Evolutionary conservation across 192 early-diverging fungal species (phyloP), one percentile per base, ranked within the genome.

Genomic region (Funneliformis geosporum): DNA sequence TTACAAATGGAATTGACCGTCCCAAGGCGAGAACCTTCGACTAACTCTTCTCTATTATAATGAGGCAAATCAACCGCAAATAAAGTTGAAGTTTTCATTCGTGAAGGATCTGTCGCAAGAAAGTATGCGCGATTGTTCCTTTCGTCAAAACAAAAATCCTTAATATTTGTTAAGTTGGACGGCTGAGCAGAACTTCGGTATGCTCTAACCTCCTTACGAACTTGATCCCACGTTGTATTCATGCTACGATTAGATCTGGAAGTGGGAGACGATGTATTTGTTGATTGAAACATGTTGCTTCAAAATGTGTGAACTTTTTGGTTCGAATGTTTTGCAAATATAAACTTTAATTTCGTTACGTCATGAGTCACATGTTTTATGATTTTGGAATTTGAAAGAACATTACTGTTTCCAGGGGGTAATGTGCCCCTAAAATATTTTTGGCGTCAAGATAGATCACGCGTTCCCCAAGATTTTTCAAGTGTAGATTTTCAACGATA

Each of bases 111-210:
- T 40, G 82, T 87, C 42, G 86, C 85, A 10, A 92, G 75, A 73
- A 92, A 91, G 67, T 86, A 91, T 42, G 89, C 82, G 38, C 84
- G 75, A 70, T 86, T 76, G 38, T 75, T 69, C 5, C n/a, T n/a
- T 2, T 86, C 72, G 73, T 91, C 88, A 64, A 91, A 89, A 18
- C 65, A 61, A 82, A 90, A 89, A 79, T 90, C 89, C 44, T 87
- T 84, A 61, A 87, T 82, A 18, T 80, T 84, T 8, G 85, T 69
- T 8, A 86, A 55, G 42, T 86, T 83, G 62, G 82, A 62, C 38
- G 84, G 78, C 23, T 89, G 88, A 25, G 83, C 75, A 2, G 76
- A 79, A 8, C 83, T 82, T 33, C 90, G 86, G 73, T 89, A 88
- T 5, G 80, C 79, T 43, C 89, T 84, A 10, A 92, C 89, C 80